Evolutionary conservation across 2,329 filamentous ascomycete genomes (phyloP), one percentile per base, ranked within the genome.

Genomic region (Neopestalotiopsis rosae): DNA sequence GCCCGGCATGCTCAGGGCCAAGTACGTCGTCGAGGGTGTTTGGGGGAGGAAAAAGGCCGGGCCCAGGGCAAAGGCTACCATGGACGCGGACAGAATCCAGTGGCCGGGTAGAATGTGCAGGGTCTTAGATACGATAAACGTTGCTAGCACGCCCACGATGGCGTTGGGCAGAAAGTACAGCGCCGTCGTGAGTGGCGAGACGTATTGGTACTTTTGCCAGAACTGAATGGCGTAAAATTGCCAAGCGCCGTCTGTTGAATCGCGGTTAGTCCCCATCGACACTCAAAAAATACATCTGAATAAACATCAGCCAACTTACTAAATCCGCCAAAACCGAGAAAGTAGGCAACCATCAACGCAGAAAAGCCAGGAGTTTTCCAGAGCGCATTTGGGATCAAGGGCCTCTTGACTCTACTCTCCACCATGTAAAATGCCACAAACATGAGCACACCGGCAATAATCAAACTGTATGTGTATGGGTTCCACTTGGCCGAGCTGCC

Each of bases 91-190:
- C 68, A 84, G 83, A 65, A 85, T 85, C 71, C 81, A 83, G 64
- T 85, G 83, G 1, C 82, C 81, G 0, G 83, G 82, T 2, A 84
- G 77, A 4, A 82, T 70, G 65, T 85, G 83, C n/a, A 85, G 74
- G 1, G 81, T 83, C 38, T 80, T 80, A 57, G 80, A 82, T 9
- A 85, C 83, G n/a, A 85, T 74, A 73, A 77, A 84, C 0, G 83
- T 83, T 0, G 83, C 83, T 4, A 84, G 70, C 0, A 85, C 78
- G 1, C 83, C 83, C 5, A 82, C 77, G 5, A 85, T 71, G 6
- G 78, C 82, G 65, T 85, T 85, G 1, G 83, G 83, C 1, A 84
- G 76, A 24, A 82, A 76, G 63, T 85, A 85, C 0, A 85, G 72
- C 0, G 83, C 81, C 1, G 82, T 80, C 0, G 79, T 82, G 1